Base-by-base conservation (phyloP, 1,284 basidiomycete genomes). In the Austropuccinia psidii region DNA sequence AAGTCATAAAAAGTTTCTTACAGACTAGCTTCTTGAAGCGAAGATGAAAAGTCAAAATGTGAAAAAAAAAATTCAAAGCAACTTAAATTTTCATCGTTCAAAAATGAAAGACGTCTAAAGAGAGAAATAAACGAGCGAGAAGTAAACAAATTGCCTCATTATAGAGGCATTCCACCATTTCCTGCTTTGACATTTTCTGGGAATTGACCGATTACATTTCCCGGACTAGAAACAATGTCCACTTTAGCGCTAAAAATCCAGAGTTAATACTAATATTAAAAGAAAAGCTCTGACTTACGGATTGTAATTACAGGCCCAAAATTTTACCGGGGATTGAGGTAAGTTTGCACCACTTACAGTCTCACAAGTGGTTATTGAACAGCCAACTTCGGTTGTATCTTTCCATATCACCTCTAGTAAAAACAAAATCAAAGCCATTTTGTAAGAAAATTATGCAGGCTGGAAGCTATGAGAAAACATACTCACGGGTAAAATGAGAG, bases 181-280 rank as follows among this genome's bases (percentile, higher is more conserved):
- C 37, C 61, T 29, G 70, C 60, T 54, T 64, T 64, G 11, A 73
- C 70, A 37, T 73, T 73, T 29, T 65, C 24, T 1, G 33, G 29
- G 19, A 73, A 60, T 57, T 73, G 47, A n/a, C 70, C 70, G n/a
- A 73, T 73, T 1, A 64, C 35, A 27, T 73, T 73, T 64, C 70
- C 70, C 8, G 70, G 50, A 19, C 70, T 72, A 3, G 49, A 52
- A 52, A 52, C 27, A 52, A 52, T 9, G 49, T 13, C 21, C 8
- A 52, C 19, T 11, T 52, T 13, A 50, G 9, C 35, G 5, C 31
- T 21, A 19, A 47, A 4, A 31, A 21, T 4, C n/a, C 17, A 15
- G 50, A 31, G 27, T 35, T 4, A 6, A 21, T 27, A 8, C 37
- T 1, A 11, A 29, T 45, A 29, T 37, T 58, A 21, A 15, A n/a